A percentile compares a stretch with the other conserved stretches of the same genome.
Evolutionary conservation across 2,329 filamentous ascomycete species (phyloP).

Genomic region (Aspergillus hortae): DNA sequence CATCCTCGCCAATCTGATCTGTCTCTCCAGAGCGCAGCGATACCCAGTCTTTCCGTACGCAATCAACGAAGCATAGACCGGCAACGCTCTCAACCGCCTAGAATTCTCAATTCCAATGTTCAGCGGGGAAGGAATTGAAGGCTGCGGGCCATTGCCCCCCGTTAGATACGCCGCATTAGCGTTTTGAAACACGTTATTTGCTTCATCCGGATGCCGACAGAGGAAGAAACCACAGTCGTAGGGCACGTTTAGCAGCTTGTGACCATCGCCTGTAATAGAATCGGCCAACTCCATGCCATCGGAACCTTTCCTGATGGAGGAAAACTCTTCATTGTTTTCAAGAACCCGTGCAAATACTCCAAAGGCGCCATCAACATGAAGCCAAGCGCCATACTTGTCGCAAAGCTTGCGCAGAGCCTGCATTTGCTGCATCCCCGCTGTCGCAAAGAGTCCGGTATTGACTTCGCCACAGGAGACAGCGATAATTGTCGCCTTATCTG

Average conservation of each 20-base stretch:
- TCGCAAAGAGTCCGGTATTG: slow-evolving; percentile 81
- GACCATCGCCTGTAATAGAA: slow-evolving; percentile 80
- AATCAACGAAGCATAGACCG: slow-evolving; percentile 75
- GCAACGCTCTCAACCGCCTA: slow-evolving; percentile 83
- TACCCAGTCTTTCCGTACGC: slow-evolving; percentile 72
- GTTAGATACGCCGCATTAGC: slow-evolving; percentile 78
- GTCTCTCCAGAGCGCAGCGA: slow-evolving; percentile 64
- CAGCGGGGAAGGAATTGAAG: slow-evolving; percentile 69
- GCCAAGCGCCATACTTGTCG: slow-evolving; percentile 72
- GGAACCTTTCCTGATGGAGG: slow-evolving; percentile 46
- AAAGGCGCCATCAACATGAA: slow-evolving; percentile 90
- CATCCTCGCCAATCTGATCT: slow-evolving; percentile 66
- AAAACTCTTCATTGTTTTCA: slow-evolving; percentile 55
- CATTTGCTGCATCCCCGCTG: slow-evolving; percentile 55
- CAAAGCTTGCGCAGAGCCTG: slow-evolving; percentile 63
- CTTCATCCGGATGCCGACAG: slow-evolving; percentile 58
- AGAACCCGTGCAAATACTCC: slow-evolving; percentile 75
- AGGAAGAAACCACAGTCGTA: slow-evolving; percentile 93
- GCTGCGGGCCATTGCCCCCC: slow-evolving; percentile 29
- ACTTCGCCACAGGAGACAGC: slow-evolving; percentile 83
- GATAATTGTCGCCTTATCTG: slow-evolving; percentile 67
- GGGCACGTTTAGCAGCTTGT: slow-evolving; percentile 92
- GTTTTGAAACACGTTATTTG: slow-evolving; percentile 70
- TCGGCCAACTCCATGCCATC: slow-evolving; percentile 76
- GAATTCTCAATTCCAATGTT: slow-evolving; percentile 91